Base-by-base conservation (phyloP, 2,329 filamentous ascomycete species). In the Hypoxylon sp. region DNA sequence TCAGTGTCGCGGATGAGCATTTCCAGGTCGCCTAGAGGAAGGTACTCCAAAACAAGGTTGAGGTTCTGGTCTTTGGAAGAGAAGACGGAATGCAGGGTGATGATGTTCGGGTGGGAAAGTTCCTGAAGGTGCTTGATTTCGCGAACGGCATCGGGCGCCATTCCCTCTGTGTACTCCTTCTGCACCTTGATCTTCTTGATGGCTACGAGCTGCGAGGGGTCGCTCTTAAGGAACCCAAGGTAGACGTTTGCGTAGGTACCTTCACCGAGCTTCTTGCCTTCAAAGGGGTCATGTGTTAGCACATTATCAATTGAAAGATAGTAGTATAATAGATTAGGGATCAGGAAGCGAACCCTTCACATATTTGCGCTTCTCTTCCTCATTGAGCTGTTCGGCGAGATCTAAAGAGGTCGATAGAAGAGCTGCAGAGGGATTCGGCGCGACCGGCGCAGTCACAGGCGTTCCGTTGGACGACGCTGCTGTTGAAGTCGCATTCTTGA, bases 221-320 rank as follows among this genome's bases (percentile, higher is more conserved):
- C 89, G 73, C 82, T 83, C 65, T 90, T 88, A 50, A 96, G 87
- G 80, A 95, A 92, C 57, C 94, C 96, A 58, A 94, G 89, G 84
- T 94, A 98, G 76, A 99, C 96, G 76, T 97, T 91, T 78, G 96
- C 96, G 80, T 99, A 99, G 71, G 96, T 98, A 83, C 96, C 96
- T 81, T 97, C 93, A 79, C 96, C 96, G 67, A 99, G 89, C 78
- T 96, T 96, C 79, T 92, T 94, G 76, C 93, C 93, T 93, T 72
- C 52, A 58, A 60, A 61, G 54, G 42, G 24, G 55, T 50, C 58
- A 29, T 31, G 13, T 48, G 58, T 67, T 63, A 70, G 61, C 51
- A 29, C 44, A 69, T 42, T 46, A 37, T 31, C 11, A 51, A 4
- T 31, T 35, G n/a, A 48, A 29, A 13, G 13, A 42, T 1, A 31